A percentile compares a stretch with the other conserved stretches of the same genome.
These are phyloP conservation scores for Collybiopsis confluens DNA, from an alignment of 768 basidiomycete genomes.

Conservation along the genomic window DNA sequence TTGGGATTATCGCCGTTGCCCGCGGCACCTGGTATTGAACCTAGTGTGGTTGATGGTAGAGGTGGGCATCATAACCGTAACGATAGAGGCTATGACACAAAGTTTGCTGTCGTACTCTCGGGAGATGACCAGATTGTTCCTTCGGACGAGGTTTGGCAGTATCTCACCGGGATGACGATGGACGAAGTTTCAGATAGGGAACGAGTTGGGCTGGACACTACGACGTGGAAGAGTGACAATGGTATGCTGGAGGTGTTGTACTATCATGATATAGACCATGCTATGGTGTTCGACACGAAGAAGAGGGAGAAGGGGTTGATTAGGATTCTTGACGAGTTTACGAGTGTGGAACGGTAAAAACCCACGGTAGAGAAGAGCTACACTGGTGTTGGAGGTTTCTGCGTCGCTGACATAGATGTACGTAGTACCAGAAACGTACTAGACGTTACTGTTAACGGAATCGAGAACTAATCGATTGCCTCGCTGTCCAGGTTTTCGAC, in stretches of 20 bases:
- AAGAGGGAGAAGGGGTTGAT: conserved; percentile 23
- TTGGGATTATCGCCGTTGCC: conserved; percentile 17
- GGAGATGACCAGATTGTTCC: conserved; percentile 39
- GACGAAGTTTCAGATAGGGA: conserved; percentile 10
- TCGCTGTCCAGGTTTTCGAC: no score
- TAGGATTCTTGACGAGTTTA: conserved; percentile 20
- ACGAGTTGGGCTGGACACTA: no score
- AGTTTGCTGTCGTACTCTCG: conserved; percentile 29
- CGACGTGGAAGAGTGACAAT: conserved; percentile 14
- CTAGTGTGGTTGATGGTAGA: no score
- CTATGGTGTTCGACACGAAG: conserved; percentile 33
- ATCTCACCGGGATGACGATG: conserved; percentile 23
- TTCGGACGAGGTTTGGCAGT: conserved; percentile 27
- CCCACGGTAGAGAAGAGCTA: no score
- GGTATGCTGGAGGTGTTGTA: conserved; percentile 23
- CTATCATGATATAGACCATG: conserved; percentile 35
- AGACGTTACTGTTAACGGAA: no score
- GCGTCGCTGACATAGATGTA: no score
- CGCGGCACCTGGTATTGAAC: no score
- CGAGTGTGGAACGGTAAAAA: no score
- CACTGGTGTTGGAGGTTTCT: no score
- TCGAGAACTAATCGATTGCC: no score
- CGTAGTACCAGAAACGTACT: no score
- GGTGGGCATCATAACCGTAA: no score
- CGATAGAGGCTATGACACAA: conserved; percentile 17